Conservation (phyloP, 148 eudicot genomes). For the Rhododendron ferrugineum region DNA sequence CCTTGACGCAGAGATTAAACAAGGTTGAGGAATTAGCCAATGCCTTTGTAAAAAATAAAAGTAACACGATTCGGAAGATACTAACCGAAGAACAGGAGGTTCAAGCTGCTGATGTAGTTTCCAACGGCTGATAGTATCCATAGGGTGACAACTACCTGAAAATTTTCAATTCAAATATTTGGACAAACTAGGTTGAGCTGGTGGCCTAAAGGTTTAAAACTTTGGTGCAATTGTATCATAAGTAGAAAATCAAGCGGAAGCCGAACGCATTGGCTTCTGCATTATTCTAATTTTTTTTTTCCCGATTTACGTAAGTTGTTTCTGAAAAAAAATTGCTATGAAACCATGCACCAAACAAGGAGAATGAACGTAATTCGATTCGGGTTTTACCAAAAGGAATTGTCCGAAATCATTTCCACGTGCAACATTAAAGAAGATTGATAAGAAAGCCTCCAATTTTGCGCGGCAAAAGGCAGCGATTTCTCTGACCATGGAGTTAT, state of each 20-base stretch:
- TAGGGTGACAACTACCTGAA: constrained; percentile 41
- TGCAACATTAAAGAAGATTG: constrained; percentile 17
- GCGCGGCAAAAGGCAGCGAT: constrained; percentile 12
- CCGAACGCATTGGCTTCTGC: not conserved
- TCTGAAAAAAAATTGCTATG: not conserved
- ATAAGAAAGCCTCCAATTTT: constrained; percentile 16
- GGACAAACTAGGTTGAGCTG: not conserved
- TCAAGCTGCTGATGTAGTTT: constrained; percentile 43
- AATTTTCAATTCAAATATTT: not conserved
- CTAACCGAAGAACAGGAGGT: constrained; percentile 55
- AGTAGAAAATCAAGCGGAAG: not conserved
- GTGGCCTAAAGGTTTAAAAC: not conserved
- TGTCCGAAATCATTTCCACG: constrained; percentile 27
- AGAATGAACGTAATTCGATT: not conserved
- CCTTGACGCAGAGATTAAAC: constrained; percentile 13
- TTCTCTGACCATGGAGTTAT: constrained; percentile 16
- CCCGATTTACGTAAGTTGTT: not conserved
- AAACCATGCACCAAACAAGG: not conserved
- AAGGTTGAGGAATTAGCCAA: not conserved
- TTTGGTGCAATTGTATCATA: not conserved
- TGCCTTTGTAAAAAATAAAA: not conserved
- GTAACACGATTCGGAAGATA: not conserved
- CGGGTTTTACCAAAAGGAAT: constrained; percentile 41
- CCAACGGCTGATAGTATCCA: constrained; percentile 43
- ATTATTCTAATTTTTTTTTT: not conserved